Base-by-base conservation (phyloP, 2,329 filamentous ascomycete genomes). In the Beauveria bassiana region DNA sequence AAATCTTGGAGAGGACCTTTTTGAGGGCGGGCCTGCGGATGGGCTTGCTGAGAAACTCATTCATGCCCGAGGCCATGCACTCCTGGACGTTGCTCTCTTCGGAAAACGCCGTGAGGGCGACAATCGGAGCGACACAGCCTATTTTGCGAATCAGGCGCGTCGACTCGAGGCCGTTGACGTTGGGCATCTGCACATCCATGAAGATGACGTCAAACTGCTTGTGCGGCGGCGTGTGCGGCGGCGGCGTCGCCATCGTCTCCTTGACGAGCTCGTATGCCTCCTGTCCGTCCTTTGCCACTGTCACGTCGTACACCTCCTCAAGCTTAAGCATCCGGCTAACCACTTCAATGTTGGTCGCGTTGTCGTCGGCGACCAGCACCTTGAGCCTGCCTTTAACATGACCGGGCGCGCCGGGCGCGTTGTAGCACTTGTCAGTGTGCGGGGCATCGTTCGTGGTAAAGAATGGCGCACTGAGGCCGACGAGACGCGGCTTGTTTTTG, bases 131-230 rank as follows among this genome's bases (percentile, higher is more conserved):
- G 14, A 83, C 86, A 74, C 95, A 97, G 1, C 93, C 93, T 78
- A 93, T 89, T 70, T 91, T 80, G 8, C 93, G 86, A 68, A 97
- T 97, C 31, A 96, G 79, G 8, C 89, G 84, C 1, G 93, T 96
- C 53, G 89, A 93, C 71, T 96, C 88, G 28, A 97, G 77, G 2
- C 93, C 93, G 69, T 96, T 92, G 16, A 97, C 82, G 65, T 95
- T 96, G 5, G 93, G 93, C 93, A 97, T 97, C 75, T 90, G 91
- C 12, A 96, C 88, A 68, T 97, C 93, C 93, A 96, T 97, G 70
- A 96, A 95, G 65, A 97, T 93, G 38, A 97, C 80, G 67, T 96
- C 91, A 71, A 93, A 96, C 2, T 83, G 82, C 61, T 83, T 80
- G 58, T 87, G 83, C 61, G 83, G 50, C 31, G 51, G 40, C 5